Evolutionary conservation across 2,329 filamentous ascomycete species (phyloP).

Genomic region (Colletotrichum sojae): DNA sequence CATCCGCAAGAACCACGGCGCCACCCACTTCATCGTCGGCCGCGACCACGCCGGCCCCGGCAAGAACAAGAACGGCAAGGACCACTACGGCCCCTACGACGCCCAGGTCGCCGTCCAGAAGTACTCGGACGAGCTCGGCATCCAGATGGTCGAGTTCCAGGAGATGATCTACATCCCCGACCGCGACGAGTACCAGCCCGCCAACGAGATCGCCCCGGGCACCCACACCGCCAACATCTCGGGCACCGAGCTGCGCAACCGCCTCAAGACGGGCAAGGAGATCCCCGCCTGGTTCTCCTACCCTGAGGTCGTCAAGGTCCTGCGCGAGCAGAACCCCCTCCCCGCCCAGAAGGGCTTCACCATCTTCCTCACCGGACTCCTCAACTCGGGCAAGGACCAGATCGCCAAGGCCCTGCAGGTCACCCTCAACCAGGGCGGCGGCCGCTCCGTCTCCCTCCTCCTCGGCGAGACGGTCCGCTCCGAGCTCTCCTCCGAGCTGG

Average conservation of each 20-base stretch:
- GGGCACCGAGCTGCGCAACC: slow-evolving; percentile 90
- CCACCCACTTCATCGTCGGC: slow-evolving; percentile 99
- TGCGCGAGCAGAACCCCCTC: slow-evolving; percentile 95
- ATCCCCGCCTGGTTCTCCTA: slow-evolving; percentile 99
- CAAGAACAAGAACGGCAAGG: slow-evolving; percentile 96
- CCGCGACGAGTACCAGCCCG: slow-evolving; percentile 94
- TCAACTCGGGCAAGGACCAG: slow-evolving; percentile 97
- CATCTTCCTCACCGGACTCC: slow-evolving; percentile 96
- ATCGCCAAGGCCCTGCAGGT: slow-evolving; percentile 96
- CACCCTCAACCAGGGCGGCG: slow-evolving; percentile 97
- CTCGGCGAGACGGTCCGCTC: slow-evolving; percentile 95
- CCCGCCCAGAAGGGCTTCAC: slow-evolving; percentile 96
- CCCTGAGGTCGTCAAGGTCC: slow-evolving; percentile 96
- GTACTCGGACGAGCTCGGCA: slow-evolving; percentile 96
- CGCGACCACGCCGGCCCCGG: slow-evolving; percentile 98
- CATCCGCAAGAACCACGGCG: slow-evolving; percentile 99
- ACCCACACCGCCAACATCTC: slow-evolving; percentile 91
- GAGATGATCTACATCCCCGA: slow-evolving; percentile 99
- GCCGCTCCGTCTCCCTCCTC: slow-evolving; percentile 92
- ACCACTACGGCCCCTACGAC: slow-evolving; percentile 99
- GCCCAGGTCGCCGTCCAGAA: slow-evolving; percentile 97
- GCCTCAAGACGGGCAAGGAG: slow-evolving; percentile 90
- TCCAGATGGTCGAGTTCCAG: slow-evolving; percentile 99
- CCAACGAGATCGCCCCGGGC: slow-evolving; percentile 88
- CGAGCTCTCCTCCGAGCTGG: slow-evolving; percentile 94